Base-by-base conservation (phyloP, 2,329 filamentous ascomycete species). In the Aspergillus fijiensis region DNA sequence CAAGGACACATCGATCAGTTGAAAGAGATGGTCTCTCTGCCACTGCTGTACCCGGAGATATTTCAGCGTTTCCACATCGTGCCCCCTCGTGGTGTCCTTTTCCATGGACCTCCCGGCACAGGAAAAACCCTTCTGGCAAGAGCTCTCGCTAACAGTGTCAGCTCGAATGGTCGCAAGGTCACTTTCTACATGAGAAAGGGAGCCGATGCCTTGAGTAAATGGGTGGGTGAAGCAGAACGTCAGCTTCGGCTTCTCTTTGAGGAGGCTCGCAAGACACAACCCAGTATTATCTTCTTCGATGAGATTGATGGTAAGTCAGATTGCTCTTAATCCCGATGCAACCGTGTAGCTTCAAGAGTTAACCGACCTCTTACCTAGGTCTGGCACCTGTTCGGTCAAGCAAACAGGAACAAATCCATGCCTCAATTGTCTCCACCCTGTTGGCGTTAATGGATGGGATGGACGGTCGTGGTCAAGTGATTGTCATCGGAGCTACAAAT, bases 131-230 rank as follows among this genome's bases (percentile, higher is more conserved):
- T 99, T n/a, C 85, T 99, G 62, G 95, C 96, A 55, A 87, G 95
- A 70, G 95, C 95, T 48, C 82, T 99, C 51, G 93, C 96, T 53
- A 96, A 95, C 58, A 96, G 91, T 62, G 89, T 96, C 60, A 93
- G 92, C 64, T 87, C 90, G 12, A 90, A 94, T 53, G 94, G 94
- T 23, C 89, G 89, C 66, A 98, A 98, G 74, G 95, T 99, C 64
- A 98, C 93, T 0, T 99, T 99, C 70, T 99, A 98, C 77, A 99
- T 99, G 95, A 89, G 95, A 62, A 99, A 99, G 77, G 96, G 95
- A 73, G 96, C 95, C 25, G 95, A 99, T 83, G 93, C 93, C 16
- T 81, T 99, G 63, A 97, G 93, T 77, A 99, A 99, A 78, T 99
- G 95, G 95, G 95, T 99, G 55, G 95, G 95, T 72, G 95, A 99